Conservation (phyloP, 768 basidiomycete genomes). For the Boletus reticuloceps region DNA sequence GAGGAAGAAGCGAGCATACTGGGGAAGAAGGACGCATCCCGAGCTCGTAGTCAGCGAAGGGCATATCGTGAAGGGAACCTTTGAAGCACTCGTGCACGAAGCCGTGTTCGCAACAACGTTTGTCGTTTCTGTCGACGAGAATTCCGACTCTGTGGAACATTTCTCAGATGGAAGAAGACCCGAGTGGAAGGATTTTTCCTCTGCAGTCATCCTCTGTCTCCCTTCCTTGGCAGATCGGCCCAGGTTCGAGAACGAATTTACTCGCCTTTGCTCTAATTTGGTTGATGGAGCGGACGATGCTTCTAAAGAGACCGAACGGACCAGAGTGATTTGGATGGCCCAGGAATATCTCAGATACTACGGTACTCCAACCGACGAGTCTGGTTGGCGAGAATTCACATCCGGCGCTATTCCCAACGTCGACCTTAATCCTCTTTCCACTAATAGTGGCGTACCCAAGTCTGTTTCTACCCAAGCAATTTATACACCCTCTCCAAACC, state of each 20-base stretch:
- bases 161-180: conserved; percentile 23
- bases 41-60: conserved; percentile 48
- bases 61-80: conserved; percentile 60
- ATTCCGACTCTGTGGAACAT: conserved; percentile 16
- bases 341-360: conserved; percentile 63
- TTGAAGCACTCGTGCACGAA: conserved; percentile 82
- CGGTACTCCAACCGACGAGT: conserved; percentile 47
- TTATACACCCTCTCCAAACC: conserved; percentile 47
- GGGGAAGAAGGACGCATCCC: conserved; percentile 76
- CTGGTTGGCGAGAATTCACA: conserved; percentile 59
- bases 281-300: conserved; percentile 52
- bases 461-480: conserved; percentile 55
- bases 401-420: conserved; percentile 49
- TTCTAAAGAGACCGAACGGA: conserved; percentile 35
- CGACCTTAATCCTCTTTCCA: conserved; percentile 20
- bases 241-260: conserved; percentile 69
- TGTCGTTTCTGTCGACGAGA: conserved; percentile 20
- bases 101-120: conserved; percentile 76
- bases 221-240: conserved; percentile 53
- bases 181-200: conserved; percentile 63
- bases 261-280: conserved; percentile 63
- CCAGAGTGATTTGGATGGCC: conserved; percentile 62
- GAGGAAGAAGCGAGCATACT: conserved; percentile 67
- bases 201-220: conserved; percentile 56
- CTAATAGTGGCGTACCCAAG: conserved; percentile 35